Conservation (phyloP, 768 basidiomycete genomes). For the Collybiopsis confluens region DNA sequence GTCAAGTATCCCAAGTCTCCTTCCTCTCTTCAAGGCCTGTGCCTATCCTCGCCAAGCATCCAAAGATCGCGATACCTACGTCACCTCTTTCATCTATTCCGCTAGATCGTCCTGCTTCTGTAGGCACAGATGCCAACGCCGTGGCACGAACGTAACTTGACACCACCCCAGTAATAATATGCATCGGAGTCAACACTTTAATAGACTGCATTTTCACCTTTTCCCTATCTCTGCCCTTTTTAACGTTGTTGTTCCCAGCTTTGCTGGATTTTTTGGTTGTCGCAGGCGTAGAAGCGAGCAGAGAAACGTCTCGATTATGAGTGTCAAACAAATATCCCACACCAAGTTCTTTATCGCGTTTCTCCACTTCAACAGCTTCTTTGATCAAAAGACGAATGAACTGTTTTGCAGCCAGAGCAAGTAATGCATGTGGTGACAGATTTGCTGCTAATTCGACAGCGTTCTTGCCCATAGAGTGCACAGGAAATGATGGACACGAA, state of each 20-base stretch:
- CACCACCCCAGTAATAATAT: constrained; percentile 39
- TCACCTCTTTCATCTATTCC: no score
- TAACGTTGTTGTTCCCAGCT: constrained; percentile 10
- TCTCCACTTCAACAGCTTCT: constrained; percentile 31
- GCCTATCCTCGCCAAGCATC: constrained; percentile 5
- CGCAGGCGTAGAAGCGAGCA: constrained; percentile 1
- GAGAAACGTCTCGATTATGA: constrained; percentile 10
- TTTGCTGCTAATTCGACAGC: constrained; percentile 22
- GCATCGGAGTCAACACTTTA: constrained; percentile 36
- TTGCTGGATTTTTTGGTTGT: not conserved
- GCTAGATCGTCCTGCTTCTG: not conserved
- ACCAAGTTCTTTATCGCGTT: constrained; percentile 25
- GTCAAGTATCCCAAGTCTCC: not conserved
- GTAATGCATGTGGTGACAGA: constrained; percentile 36
- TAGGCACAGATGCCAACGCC: not conserved
- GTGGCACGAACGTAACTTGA: constrained; percentile 10
- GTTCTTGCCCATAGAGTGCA: not conserved
- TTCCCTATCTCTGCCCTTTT: constrained; percentile 11
- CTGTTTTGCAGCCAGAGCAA: constrained; percentile 29
- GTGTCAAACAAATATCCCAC: not conserved
- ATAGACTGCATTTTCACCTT: constrained; percentile 9
- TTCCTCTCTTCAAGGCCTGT: constrained; percentile 9
- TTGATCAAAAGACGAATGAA: constrained; percentile 33
- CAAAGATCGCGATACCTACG: not conserved
- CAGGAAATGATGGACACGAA: not conserved